Conservation (phyloP, 2,329 filamentous ascomycete species). For the Colletotrichum noveboracense region DNA sequence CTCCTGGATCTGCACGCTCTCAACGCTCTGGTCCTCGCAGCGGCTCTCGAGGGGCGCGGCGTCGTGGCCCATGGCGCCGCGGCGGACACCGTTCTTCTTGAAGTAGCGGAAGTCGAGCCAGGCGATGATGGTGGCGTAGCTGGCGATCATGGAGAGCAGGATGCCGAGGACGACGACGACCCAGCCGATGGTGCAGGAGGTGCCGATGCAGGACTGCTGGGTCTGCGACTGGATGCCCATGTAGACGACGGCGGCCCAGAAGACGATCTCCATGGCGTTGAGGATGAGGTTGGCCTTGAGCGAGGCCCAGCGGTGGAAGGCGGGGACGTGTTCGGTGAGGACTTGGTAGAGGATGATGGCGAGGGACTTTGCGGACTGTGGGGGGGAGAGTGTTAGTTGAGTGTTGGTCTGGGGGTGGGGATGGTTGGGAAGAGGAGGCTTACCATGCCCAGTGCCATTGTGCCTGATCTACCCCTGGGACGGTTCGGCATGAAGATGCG, state of each 20-base stretch:
- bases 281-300: conserved; percentile 45
- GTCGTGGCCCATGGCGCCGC: neutral
- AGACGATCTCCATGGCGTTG: conserved; percentile 44
- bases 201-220: conserved; percentile 1
- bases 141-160: conserved; percentile 11
- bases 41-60: neutral
- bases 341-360: conserved; percentile 45
- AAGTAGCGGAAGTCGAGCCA: conserved; percentile 10
- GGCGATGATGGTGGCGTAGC: conserved; percentile 5
- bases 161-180: conserved; percentile 4
- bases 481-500: conserved; percentile 8
- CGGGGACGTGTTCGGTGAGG: conserved; percentile 36
- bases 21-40: neutral
- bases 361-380: conserved; percentile 40
- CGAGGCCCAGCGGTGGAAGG: conserved; percentile 39
- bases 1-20: neutral
- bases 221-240: conserved; percentile 21
- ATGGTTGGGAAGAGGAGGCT: no score
- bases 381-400: neutral
- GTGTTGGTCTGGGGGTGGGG: neutral
- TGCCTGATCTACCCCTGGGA: conserved; percentile 3
- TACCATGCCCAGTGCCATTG: conserved; percentile 18
- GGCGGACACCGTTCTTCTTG: neutral
- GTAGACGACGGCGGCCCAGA: conserved; percentile 39
- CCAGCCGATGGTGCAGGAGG: conserved; percentile 15